Conservation (phyloP, 2,329 filamentous ascomycete species). For the Helminthosporium solani region DNA sequence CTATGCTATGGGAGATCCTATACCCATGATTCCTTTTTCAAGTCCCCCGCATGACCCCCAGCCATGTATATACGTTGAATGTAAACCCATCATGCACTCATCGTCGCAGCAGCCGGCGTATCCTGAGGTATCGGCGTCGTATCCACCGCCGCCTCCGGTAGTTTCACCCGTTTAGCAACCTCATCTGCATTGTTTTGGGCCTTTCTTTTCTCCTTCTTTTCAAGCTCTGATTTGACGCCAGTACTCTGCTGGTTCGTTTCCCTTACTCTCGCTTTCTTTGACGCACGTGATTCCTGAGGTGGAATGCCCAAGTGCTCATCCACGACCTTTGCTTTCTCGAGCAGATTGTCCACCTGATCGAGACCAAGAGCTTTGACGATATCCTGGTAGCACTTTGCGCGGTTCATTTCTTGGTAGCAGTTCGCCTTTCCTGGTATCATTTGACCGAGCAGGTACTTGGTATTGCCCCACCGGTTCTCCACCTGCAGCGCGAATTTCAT, state of each 20-base stretch:
- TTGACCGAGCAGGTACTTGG: slow-evolving; percentile 84
- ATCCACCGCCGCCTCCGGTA: slow-evolving; percentile 17
- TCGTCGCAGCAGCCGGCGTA: slow-evolving; percentile 14
- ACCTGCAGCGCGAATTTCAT: slow-evolving; percentile 70
- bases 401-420: slow-evolving; percentile 61
- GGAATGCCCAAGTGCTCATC: slow-evolving; percentile 66
- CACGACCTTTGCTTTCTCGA: slow-evolving; percentile 62
- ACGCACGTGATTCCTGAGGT: slow-evolving; percentile 50
- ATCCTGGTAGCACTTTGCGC: slow-evolving; percentile 69
- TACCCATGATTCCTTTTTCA: neutral
- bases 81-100: slow-evolving; percentile 17
- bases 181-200: slow-evolving; percentile 16
- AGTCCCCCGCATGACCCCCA: too few relatives aligned
- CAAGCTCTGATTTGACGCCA: slow-evolving; percentile 11
- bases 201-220: slow-evolving; percentile 22
- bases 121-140: slow-evolving; percentile 17
- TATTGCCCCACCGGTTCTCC: slow-evolving; percentile 87
- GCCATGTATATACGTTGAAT: too few relatives aligned
- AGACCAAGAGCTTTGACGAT: slow-evolving; percentile 66
- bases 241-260: slow-evolving; percentile 19
- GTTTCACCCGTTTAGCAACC: slow-evolving; percentile 30
- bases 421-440: slow-evolving; percentile 79
- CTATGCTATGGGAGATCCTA: slow-evolving; percentile 5
- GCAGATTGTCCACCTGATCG: slow-evolving; percentile 63
- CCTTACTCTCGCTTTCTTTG: slow-evolving; percentile 47